Conservation (phyloP, 1,284 basidiomycete genomes). For the Porodaedalea pini region DNA sequence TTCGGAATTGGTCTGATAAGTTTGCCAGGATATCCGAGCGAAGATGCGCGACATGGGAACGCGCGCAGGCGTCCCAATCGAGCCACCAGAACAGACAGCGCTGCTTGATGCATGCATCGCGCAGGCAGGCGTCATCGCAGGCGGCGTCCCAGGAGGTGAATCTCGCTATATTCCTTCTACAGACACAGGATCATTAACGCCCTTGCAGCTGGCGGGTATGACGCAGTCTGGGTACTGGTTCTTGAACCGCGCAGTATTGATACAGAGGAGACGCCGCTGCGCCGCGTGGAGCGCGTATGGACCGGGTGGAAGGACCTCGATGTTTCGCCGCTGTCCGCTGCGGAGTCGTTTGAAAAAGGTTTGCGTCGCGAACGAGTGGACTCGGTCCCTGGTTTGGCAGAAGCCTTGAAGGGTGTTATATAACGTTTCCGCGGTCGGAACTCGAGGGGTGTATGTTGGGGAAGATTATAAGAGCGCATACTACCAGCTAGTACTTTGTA, state of each 20-base stretch:
- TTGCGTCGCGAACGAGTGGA: slow-evolving; percentile 61
- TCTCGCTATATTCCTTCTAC: slow-evolving; percentile 6
- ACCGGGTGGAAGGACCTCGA: slow-evolving; percentile 62
- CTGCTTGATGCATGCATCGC: slow-evolving; percentile 81
- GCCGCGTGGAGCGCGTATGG: slow-evolving; percentile 72
- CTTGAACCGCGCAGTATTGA: slow-evolving; percentile 55
- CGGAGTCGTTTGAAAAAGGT: slow-evolving; percentile 74
- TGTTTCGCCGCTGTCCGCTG: slow-evolving; percentile 77
- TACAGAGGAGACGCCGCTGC: slow-evolving; percentile 33
- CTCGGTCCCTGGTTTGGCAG: slow-evolving; percentile 58
- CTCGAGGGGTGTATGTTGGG: no score
- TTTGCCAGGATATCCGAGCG: slow-evolving; percentile 62
- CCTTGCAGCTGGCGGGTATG: slow-evolving; percentile 85
- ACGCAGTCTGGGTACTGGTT: slow-evolving; percentile 92
- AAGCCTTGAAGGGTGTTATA: slow-evolving; percentile 27
- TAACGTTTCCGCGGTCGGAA: background rate
- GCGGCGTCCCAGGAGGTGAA: slow-evolving; percentile 93
- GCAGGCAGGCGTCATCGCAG: slow-evolving; percentile 84
- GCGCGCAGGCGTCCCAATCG: slow-evolving; percentile 80
- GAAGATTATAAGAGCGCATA: no score
- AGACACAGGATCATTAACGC: background rate
- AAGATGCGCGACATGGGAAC: slow-evolving; percentile 89
- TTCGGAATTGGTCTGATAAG: background rate
- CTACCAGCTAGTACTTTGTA: background rate
- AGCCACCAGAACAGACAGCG: slow-evolving; percentile 84